Conservation (phyloP, 768 basidiomycete genomes). For the Artomyces pyxidatus region DNA sequence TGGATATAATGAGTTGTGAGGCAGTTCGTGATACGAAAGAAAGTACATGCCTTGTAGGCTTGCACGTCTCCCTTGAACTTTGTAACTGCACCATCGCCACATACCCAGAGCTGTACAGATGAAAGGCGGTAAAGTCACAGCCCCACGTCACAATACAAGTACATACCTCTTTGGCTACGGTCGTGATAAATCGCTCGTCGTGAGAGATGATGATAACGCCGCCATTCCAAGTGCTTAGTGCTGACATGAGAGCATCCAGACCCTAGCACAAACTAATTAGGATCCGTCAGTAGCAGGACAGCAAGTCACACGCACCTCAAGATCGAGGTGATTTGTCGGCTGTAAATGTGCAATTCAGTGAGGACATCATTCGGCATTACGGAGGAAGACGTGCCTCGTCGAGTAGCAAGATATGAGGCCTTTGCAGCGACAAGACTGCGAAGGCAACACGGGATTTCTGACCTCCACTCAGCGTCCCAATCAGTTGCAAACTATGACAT, state of each 20-base stretch:
- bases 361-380: neutral
- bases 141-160: neutral
- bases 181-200: slow-evolving; percentile 93
- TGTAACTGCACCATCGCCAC: slow-evolving; percentile 69
- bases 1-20: slow-evolving; percentile 10
- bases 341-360: slow-evolving; percentile 19
- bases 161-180: slow-evolving; percentile 74
- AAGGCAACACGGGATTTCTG: slow-evolving; percentile 97
- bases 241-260: slow-evolving; percentile 90
- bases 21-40: neutral
- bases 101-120: slow-evolving; percentile 75
- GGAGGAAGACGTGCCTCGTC: slow-evolving; percentile 64
- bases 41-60: slow-evolving; percentile 67
- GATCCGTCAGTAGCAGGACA: neutral
- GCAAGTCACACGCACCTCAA: slow-evolving; percentile 46
- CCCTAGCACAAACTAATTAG: slow-evolving; percentile 46
- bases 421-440: slow-evolving; percentile 74
- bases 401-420: slow-evolving; percentile 86
- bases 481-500: slow-evolving; percentile 60
- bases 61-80: slow-evolving; percentile 90
- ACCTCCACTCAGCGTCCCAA: slow-evolving; percentile 89
- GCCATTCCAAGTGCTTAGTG: slow-evolving; percentile 74
- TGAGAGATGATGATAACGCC: slow-evolving; percentile 92
- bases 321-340: slow-evolving; percentile 96
- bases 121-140: slow-evolving; percentile 8